Evolutionary conservation across 805 yeast species (phyloP), one percentile per base, ranked within the genome.

Genomic region (Candida coquimbonensis): DNA sequence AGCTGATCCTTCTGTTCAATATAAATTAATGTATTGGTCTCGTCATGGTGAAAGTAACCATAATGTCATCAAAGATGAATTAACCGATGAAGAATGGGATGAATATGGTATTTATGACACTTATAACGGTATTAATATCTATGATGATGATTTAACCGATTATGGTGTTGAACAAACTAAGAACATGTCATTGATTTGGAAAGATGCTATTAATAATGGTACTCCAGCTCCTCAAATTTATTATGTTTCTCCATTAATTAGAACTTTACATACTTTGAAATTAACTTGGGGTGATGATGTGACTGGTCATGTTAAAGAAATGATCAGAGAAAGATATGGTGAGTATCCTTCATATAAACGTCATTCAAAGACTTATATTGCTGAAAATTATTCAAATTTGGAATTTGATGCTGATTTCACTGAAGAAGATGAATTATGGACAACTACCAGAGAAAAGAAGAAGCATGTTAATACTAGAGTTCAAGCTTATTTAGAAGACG

Each of bases 1-100:
- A n/a, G 21, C 12, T 34, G 21, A 34, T 16, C 33, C 31, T 29
- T 29, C 31, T 4, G 31, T 29, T 8, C 40, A 38, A 26, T 42
- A 43, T 27, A 49, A 49, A 33, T 33, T 49, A 33, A 27, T 43
- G 25, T 46, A 46, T 42, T 40, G 45, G 42, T 45, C 47, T 31
- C 43, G 47, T 33, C 49, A 49, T 21, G 52, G 49, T 19, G 47
- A 45, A 32, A 38, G 44, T 29, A 37, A 40, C 39, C 51, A 48
- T 16, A 48, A 48, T 36, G 49, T 45, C 26, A 41, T 48, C 13
- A 36, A 40, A 26, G 41, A 37, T 16, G 43, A 39, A 24, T 38
- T 48, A 9, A 37, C 39, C 25, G 48, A 38, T 27, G 47, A 48
- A 17, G 38, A 16, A 7, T 42, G 49, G 48, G 36, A 43, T 9